phyloP scores from a whole-genome alignment of 2,329 filamentous ascomycete species.

The Apiospora kogelbergensis region DNA sequence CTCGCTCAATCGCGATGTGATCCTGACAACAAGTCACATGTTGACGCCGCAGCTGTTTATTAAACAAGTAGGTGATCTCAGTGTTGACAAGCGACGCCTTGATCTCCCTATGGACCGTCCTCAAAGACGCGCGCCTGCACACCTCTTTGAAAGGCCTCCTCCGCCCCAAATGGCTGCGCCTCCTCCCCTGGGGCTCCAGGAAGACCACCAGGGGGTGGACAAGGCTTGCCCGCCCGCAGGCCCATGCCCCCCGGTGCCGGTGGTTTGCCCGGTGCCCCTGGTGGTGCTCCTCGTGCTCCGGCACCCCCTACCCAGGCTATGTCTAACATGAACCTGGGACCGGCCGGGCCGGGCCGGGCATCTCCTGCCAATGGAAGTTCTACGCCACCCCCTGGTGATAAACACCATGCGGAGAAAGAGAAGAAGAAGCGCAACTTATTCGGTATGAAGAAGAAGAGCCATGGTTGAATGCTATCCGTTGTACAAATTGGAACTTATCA shows the following conservation, averaged over 20 bases:
- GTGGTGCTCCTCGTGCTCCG: slow-evolving; percentile 32
- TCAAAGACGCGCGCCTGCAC: slow-evolving; percentile 77
- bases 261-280: slow-evolving; percentile 18
- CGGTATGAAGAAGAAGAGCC: slow-evolving; percentile 59
- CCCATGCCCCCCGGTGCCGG: slow-evolving; percentile 23
- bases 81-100: slow-evolving; percentile 70
- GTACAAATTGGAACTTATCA: not conserved
- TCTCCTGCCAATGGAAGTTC: slow-evolving; percentile 23
- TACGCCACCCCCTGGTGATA: slow-evolving; percentile 27
- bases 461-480: not conserved
- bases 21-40: slow-evolving; percentile 91
- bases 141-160: slow-evolving; percentile 74
- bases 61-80: slow-evolving; percentile 78
- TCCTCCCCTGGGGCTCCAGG: slow-evolving; percentile 23
- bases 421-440: slow-evolving; percentile 63
- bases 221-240: slow-evolving; percentile 27
- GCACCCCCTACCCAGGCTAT: slow-evolving; percentile 55
- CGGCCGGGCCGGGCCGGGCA: slow-evolving; percentile 17
- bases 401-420: slow-evolving; percentile 53
- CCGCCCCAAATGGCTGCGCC: slow-evolving; percentile 40
- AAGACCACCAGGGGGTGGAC: slow-evolving; percentile 27
- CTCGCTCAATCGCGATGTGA: slow-evolving; percentile 74
- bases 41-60: slow-evolving; percentile 80
- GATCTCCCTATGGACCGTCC: slow-evolving; percentile 81
- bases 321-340: slow-evolving; percentile 52